phyloP scores from a whole-genome alignment of 2,329 filamentous ascomycete species.

The Albifimbria verrucaria region DNA sequence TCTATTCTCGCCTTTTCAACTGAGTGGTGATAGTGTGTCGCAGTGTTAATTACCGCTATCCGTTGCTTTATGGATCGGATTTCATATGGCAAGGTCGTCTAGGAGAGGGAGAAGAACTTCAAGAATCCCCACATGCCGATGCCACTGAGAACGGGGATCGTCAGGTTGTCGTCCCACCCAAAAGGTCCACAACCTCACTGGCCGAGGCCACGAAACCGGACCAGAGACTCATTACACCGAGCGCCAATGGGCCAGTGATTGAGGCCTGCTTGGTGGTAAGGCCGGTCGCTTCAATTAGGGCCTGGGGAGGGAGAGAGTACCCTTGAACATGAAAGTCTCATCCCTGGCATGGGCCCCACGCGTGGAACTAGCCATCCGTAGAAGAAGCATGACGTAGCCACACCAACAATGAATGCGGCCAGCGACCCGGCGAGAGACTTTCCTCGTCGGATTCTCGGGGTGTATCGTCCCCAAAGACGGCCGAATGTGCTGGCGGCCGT shows the following conservation, averaged over 20 bases:
- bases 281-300: conserved; percentile 57
- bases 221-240: conserved; percentile 78
- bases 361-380: conserved; percentile 81
- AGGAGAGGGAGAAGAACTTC: conserved; percentile 60
- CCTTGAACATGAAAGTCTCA: conserved; percentile 73
- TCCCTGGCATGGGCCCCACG: conserved; percentile 67
- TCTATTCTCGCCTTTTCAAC: conserved; percentile 6
- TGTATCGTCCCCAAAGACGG: conserved; percentile 84
- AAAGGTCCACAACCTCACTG: conserved; percentile 88
- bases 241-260: conserved; percentile 67
- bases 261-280: conserved; percentile 55
- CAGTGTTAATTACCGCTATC: no score
- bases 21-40: not conserved
- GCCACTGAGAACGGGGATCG: conserved; percentile 89
- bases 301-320: conserved; percentile 67
- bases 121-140: conserved; percentile 88
- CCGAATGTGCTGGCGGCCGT: conserved; percentile 95
- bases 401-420: conserved; percentile 78
- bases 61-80: no score
- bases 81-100: no score
- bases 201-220: conserved; percentile 85
- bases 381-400: conserved; percentile 79
- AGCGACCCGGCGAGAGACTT: conserved; percentile 90
- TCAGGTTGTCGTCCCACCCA: conserved; percentile 97
- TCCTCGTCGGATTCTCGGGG: conserved; percentile 75